Evolutionary conservation across 106 monocot species (phyloP).

Genomic region (Chionographis japonica): DNA sequence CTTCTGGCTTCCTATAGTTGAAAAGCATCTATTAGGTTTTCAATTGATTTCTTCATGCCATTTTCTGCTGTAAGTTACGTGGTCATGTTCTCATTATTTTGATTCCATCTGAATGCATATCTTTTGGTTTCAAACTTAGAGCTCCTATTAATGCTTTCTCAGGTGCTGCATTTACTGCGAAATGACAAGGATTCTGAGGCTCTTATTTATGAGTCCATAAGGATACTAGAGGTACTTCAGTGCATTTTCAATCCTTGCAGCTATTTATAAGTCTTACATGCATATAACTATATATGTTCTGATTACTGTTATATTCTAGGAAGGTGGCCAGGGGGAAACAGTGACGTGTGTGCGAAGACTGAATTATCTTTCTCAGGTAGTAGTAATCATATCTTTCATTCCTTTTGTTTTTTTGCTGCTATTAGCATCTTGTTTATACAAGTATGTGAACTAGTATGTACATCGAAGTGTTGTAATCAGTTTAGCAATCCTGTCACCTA

Average conservation of each 20-base stretch:
- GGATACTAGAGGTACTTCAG: constrained; percentile 73
- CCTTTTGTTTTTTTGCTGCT: neutral
- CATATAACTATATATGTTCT: neutral
- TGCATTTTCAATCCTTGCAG: neutral
- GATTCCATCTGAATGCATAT: neutral
- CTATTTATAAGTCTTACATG: neutral
- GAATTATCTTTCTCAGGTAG: constrained; percentile 77
- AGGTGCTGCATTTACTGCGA: constrained; percentile 79
- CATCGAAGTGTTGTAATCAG: too few species aligned
- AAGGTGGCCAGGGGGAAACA: constrained; percentile 79
- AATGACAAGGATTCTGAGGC: constrained; percentile 71
- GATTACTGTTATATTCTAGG: constrained; percentile 32
- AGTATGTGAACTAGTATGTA: too few species aligned
- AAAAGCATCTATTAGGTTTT: too few species aligned
- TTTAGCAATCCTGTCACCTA: too few species aligned
- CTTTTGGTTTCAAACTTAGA: neutral
- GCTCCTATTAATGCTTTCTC: constrained; percentile 6
- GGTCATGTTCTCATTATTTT: too few species aligned
- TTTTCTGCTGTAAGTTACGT: too few species aligned
- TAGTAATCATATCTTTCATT: neutral
- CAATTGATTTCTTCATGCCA: too few species aligned
- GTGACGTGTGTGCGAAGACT: constrained; percentile 61
- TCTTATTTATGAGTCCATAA: constrained; percentile 81
- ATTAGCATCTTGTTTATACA: too few species aligned
- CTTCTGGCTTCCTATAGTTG: too few species aligned